These are phyloP conservation scores for Phytophthora tentaculata DNA, from an alignment of 352 stramenopile species.

Conservation along the genomic window DNA sequence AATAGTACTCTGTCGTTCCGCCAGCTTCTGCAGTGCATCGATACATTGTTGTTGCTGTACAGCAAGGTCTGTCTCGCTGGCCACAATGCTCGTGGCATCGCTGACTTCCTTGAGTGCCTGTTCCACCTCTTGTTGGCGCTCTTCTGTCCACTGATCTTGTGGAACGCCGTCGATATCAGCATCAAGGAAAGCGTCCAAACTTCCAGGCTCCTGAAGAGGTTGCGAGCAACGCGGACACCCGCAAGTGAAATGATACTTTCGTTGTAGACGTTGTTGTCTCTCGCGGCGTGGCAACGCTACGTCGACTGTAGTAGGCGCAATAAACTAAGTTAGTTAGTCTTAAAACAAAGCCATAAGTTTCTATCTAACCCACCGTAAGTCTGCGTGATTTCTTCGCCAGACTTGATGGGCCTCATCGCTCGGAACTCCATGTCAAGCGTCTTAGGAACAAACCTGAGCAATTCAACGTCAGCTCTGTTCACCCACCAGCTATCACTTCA, in stretches of 20 bases:
- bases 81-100: slow-evolving; percentile 17
- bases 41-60: slow-evolving; percentile 35
- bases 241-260: slow-evolving; percentile 75
- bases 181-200: slow-evolving; percentile 51
- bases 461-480: background rate
- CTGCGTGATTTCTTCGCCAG: slow-evolving; percentile 65
- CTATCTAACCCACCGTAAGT: slow-evolving; percentile 54
- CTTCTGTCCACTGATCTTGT: slow-evolving; percentile 42
- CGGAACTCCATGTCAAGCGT: slow-evolving; percentile 59
- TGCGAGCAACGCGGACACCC: slow-evolving; percentile 51
- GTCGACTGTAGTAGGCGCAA: slow-evolving; percentile 49
- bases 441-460: slow-evolving; percentile 43
- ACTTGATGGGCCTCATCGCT: slow-evolving; percentile 53
- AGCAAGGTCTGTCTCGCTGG: slow-evolving; percentile 6
- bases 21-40: slow-evolving; percentile 28
- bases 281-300: slow-evolving; percentile 53
- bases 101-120: slow-evolving; percentile 28
- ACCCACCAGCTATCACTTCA: background rate
- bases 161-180: slow-evolving; percentile 53
- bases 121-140: slow-evolving; percentile 38
- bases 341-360: background rate
- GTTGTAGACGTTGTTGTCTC: slow-evolving; percentile 48
- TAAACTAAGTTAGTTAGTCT: slow-evolving; percentile 5
- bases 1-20: slow-evolving; percentile 30
- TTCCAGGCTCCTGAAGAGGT: slow-evolving; percentile 36